A percentile compares a stretch with the other conserved stretches of the same genome.
Evolutionary conservation across 345 rosid genomes (phyloP).

Genomic region (Ailanthus altissimus): DNA sequence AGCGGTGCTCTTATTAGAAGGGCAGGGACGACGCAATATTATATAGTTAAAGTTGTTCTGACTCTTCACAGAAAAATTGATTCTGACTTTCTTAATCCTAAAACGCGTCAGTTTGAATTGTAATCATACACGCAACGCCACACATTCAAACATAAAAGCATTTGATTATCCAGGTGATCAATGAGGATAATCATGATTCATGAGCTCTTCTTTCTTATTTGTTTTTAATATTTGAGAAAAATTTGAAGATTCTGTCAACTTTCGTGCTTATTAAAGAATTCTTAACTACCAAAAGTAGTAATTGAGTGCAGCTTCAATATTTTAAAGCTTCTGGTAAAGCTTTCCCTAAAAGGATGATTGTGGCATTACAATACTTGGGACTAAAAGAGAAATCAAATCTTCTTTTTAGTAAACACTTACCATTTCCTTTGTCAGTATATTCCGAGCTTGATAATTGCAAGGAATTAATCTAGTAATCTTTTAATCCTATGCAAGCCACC

Average conservation of each 20-base stretch:
- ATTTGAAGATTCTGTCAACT: neutral
- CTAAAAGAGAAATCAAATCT: neutral
- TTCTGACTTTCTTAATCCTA: neutral
- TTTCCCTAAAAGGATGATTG: neutral
- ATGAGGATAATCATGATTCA: neutral
- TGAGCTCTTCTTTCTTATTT: too few species aligned
- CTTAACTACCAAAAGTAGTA: neutral
- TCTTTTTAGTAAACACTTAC: neutral
- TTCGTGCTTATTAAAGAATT: neutral
- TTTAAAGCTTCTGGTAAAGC: neutral
- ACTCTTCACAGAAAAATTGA: neutral
- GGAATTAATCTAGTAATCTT: neutral
- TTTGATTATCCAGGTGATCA: neutral
- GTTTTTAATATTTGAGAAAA: neutral
- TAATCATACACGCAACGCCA: neutral
- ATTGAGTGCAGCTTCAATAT: neutral
- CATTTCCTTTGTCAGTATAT: neutral
- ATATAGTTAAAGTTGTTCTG: neutral
- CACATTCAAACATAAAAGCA: neutral
- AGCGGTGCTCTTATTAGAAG: neutral
- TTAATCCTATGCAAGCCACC: neutral
- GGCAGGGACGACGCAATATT: neutral
- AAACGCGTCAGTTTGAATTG: neutral
- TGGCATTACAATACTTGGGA: neutral
- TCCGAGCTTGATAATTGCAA: too few species aligned